Conservation (phyloP, 192 early-diverging fungal species). For the Podila verticillata region DNA sequence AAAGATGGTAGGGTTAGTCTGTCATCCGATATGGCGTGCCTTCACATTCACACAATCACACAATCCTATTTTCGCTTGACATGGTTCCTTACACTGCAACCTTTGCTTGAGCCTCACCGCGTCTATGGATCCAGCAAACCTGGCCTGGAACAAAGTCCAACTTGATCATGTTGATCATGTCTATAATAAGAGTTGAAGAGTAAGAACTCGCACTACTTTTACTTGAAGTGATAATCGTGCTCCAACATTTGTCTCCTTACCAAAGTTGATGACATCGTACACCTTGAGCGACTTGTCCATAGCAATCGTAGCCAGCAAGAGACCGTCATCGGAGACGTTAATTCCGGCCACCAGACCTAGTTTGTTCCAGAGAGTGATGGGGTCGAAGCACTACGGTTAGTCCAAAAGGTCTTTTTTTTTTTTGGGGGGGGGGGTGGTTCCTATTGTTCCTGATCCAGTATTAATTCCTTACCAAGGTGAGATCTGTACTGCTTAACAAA, state of each 20-base stretch:
- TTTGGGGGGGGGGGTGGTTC: too few relatives aligned
- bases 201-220: not conserved
- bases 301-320: slow-evolving; percentile 82
- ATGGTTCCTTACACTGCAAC: slow-evolving; percentile 74
- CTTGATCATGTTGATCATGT: slow-evolving; percentile 97
- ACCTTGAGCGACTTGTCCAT: slow-evolving; percentile 91
- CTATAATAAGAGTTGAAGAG: slow-evolving; percentile 49
- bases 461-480: slow-evolving; percentile 69
- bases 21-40: not conserved
- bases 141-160: slow-evolving; percentile 77
- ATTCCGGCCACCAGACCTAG: slow-evolving; percentile 63
- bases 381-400: too few relatives aligned
- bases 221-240: not conserved
- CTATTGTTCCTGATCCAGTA: too few relatives aligned
- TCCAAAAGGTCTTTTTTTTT: too few relatives aligned
- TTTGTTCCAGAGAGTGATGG: not conserved
- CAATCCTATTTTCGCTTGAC: not conserved
- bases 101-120: slow-evolving; percentile 83
- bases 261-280: slow-evolving; percentile 97
- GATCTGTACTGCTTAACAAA: slow-evolving; percentile 98
- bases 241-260: slow-evolving; percentile 45
- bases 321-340: slow-evolving; percentile 76
- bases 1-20: not conserved
- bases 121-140: slow-evolving; percentile 88
- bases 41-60: not conserved